Percentiles rank a stretch among this genome's conserved stretches.
phyloP scores from a whole-genome alignment of 129 eudicot genomes.

The Calendula officinalis region DNA sequence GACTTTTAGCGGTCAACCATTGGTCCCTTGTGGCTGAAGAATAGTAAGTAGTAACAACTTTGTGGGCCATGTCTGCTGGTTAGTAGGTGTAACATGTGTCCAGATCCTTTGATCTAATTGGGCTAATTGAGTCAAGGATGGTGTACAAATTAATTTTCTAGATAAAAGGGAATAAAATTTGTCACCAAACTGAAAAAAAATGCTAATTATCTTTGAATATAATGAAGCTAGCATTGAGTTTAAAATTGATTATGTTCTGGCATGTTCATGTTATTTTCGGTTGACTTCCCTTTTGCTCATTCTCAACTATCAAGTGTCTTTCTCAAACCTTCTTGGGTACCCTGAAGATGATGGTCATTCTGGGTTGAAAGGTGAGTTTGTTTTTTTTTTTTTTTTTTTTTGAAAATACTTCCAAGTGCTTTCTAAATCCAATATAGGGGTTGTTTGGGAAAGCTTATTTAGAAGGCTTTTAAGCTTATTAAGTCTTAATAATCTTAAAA shows the following conservation, averaged over 20 bases:
- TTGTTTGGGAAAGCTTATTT: too few relatives aligned
- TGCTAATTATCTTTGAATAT: too few relatives aligned
- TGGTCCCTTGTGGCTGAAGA: neutral
- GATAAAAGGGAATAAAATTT: neutral
- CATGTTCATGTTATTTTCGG: neutral
- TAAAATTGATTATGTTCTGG: neutral
- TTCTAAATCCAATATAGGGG: neutral
- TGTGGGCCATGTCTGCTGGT: neutral
- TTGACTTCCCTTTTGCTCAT: conserved; percentile 9
- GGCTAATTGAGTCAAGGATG: neutral
- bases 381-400: neutral
- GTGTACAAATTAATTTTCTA: too few relatives aligned
- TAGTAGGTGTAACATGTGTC: neutral
- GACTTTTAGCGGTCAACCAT: neutral
- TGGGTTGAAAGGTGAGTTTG: conserved; percentile 8
- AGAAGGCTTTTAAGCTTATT: too few relatives aligned
- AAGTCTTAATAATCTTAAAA: too few relatives aligned
- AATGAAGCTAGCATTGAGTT: neutral
- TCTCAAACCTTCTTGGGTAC: neutral
- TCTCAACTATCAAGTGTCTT: neutral
- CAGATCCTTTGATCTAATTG: neutral
- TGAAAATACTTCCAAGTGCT: neutral
- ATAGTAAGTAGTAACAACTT: conserved; percentile 17
- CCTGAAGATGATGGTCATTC: conserved; percentile 16
- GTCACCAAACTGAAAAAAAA: neutral